Conservation (phyloP, 495 filamentous ascomycete genomes). For the Cercophora samala region DNA sequence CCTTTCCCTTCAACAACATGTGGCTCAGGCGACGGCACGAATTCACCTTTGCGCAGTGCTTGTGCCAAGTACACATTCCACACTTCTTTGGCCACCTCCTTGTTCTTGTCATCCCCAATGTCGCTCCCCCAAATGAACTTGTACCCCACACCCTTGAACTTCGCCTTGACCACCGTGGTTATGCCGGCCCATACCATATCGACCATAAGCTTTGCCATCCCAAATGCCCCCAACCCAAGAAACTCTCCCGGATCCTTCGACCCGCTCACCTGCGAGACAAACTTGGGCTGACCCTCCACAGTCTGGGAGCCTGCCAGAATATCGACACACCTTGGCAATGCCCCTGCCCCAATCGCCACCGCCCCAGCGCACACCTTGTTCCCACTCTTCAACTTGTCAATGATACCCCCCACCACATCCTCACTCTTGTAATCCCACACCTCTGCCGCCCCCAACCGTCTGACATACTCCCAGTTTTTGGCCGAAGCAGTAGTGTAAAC, state of each 20-base stretch:
- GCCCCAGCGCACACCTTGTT: background rate
- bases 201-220: background rate
- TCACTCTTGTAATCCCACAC: slow-evolving; percentile 55
- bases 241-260: background rate
- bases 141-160: background rate
- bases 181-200: background rate
- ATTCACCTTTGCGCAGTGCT: background rate
- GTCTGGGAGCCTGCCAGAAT: background rate
- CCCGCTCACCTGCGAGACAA: background rate
- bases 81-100: background rate
- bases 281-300: background rate
- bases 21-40: background rate
- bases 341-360: background rate
- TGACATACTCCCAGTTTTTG: slow-evolving; percentile 54
- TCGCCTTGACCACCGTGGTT: background rate
- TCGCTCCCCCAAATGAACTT: background rate
- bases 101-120: background rate
- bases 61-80: background rate
- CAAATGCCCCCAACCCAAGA: background rate
- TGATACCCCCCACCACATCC: background rate
- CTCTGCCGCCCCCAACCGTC: slow-evolving; percentile 50
- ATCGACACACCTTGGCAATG: background rate
- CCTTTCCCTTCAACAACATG: background rate
- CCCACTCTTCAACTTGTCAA: background rate
- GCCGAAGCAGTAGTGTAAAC: slow-evolving; percentile 55